These are phyloP conservation scores for Paraphoma sp. DNA, from an alignment of 2,329 filamentous ascomycete genomes.

Conservation along the genomic window DNA sequence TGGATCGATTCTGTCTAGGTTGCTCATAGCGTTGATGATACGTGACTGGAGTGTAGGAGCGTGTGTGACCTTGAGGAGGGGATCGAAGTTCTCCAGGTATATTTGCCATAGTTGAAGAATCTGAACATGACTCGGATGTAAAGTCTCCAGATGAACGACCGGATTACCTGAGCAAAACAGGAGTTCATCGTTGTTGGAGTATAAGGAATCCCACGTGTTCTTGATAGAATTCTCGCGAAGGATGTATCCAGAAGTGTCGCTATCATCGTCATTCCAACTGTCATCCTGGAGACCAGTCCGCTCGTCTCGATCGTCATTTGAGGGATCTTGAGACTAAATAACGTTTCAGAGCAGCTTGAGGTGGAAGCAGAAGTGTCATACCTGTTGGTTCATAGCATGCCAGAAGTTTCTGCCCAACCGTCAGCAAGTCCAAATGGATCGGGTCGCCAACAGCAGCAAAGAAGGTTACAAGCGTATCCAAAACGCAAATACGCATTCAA, in stretches of 20 bases:
- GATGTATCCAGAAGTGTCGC: slow-evolving; percentile 11
- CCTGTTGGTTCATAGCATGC: slow-evolving; percentile 28
- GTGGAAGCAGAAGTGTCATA: no score
- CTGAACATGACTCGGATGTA: slow-evolving; percentile 71
- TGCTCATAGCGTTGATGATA: slow-evolving; percentile 66
- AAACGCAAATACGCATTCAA: no score
- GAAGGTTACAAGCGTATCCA: no score
- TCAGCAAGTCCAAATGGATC: slow-evolving; percentile 5
- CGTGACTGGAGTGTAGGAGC: slow-evolving; percentile 56
- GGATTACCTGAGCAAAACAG: slow-evolving; percentile 59
- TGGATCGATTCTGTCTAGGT: slow-evolving; percentile 58
- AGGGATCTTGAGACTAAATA: background rate
- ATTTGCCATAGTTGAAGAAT: slow-evolving; percentile 76
- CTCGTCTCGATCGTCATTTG: slow-evolving; percentile 3
- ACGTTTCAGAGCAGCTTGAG: no score
- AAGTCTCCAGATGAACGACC: slow-evolving; percentile 65
- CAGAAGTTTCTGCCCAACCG: slow-evolving; percentile 24
- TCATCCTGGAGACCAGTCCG: background rate
- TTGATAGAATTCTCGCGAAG: slow-evolving; percentile 40
- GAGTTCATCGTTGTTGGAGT: slow-evolving; percentile 55
- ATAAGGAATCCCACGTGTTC: slow-evolving; percentile 53
- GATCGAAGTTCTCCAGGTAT: slow-evolving; percentile 61
- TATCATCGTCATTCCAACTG: slow-evolving; percentile 1
- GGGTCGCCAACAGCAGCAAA: no score
- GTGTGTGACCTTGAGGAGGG: slow-evolving; percentile 38